phyloP scores from a whole-genome alignment of 495 filamentous ascomycete genomes.

The Staphylotrichum tortipilum region DNA sequence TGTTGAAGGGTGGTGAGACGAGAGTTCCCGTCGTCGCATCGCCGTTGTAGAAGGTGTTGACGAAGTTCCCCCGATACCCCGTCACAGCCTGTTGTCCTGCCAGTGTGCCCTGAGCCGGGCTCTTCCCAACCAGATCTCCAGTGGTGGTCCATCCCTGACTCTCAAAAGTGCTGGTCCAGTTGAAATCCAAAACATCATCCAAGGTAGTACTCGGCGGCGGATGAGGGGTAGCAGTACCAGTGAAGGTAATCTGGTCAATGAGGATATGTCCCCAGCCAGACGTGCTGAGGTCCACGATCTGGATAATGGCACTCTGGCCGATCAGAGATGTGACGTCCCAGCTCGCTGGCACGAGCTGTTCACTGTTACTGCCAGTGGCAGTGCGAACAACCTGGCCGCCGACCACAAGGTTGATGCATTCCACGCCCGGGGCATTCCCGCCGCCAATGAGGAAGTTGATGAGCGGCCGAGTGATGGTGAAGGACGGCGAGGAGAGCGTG shows the following conservation, averaged over 20 bases:
- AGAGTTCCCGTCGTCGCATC: neutral
- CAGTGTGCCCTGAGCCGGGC: neutral
- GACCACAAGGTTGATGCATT: neutral
- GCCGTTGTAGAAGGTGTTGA: neutral
- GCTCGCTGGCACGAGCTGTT: neutral
- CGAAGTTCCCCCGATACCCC: neutral
- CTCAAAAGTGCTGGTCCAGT: neutral
- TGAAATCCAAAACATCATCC: neutral
- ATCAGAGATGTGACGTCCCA: neutral
- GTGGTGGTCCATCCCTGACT: neutral
- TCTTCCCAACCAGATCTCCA: neutral
- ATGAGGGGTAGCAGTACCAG: neutral
- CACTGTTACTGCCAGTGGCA: neutral
- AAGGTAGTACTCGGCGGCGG: neutral
- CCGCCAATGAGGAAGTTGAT: conserved; percentile 1
- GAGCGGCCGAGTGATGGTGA: neutral
- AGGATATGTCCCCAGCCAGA: neutral
- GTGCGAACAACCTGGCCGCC: neutral
- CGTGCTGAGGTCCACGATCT: neutral
- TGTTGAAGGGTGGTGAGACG: neutral
- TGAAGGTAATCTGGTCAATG: neutral
- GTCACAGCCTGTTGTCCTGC: neutral
- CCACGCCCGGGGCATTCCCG: neutral
- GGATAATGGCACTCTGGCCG: neutral
- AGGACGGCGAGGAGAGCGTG: neutral